Evolutionary conservation across 2,329 filamentous ascomycete species (phyloP), one percentile per base, ranked within the genome.

Genomic region (Sporothrix dimorphospora): DNA sequence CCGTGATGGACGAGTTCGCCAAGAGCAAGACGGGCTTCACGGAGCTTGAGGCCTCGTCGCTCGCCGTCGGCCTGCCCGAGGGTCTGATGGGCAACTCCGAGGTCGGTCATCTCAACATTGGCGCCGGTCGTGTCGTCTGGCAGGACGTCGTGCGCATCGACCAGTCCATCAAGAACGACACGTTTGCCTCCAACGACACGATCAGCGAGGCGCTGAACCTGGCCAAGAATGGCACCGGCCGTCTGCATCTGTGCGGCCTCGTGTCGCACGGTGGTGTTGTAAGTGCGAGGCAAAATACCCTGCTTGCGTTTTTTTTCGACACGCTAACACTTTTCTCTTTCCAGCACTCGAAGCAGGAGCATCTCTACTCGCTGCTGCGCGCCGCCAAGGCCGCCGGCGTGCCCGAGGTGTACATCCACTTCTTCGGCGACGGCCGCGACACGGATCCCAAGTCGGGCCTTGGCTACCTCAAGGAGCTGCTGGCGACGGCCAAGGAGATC

Each of bases 61-160:
- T 97, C 73, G 96, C 96, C 61, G 96, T 99, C 76, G 96, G 96
- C 76, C 89, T 99, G 70, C 96, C 96, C 24, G 94, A 99, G 81
- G 96, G 96, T 73, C 87, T 99, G 76, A 99, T 99, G 96, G 96
- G 96, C 76, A 99, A 99, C 87, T 97, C 93, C 78, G 96, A 99
- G 83, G 96, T 99, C 81, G 96, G 96, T 74, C 96, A 99, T 83
- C 84, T 99, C 85, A 99, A 99, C 87, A 98, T 99, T 81, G 96
- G 96, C 78, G 96, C 96, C 73, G 96, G 96, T 72, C 89, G 96
- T 79, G 96, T 99, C 74, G 96, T 99, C 78, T 99, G 96, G 96
- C 96, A 99, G 83, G 95, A 96, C 82, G 93, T 97, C 76, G 96
- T 99, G 76, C 92, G 96, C 79, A 99, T 99, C 83, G 96, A 98